Evolutionary conservation across 306 rosid genomes (phyloP).

Genomic region (Cucumis melo): DNA sequence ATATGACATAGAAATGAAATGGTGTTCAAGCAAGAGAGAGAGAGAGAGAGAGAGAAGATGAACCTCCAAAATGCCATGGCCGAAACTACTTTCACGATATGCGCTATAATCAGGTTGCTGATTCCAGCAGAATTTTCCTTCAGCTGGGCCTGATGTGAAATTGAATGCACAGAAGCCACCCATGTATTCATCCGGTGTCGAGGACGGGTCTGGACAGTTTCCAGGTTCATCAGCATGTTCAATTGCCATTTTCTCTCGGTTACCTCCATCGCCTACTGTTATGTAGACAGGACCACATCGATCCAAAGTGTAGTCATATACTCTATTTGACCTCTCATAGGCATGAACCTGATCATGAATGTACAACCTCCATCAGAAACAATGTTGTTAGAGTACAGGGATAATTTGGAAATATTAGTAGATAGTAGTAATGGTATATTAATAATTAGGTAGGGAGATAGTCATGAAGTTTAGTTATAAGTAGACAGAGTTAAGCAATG

Average conservation of each 20-base stretch:
- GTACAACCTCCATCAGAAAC: not conserved
- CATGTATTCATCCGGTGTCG: slow-evolving; percentile 34
- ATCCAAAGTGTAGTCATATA: slow-evolving; percentile 78
- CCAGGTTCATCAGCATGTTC: slow-evolving; percentile 76
- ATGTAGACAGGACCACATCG: slow-evolving; percentile 73
- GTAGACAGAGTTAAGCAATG: too few species aligned
- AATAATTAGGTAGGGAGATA: too few species aligned
- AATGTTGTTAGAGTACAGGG: not conserved
- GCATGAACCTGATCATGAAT: slow-evolving; percentile 62
- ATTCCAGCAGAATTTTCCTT: slow-evolving; percentile 87
- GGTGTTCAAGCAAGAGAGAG: not conserved
- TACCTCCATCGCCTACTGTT: slow-evolving; percentile 81
- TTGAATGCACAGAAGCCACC: slow-evolving; percentile 69
- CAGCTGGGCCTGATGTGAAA: slow-evolving; percentile 78
- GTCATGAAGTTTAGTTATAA: too few species aligned
- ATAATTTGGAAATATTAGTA: too few species aligned
- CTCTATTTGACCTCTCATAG: slow-evolving; percentile 82
- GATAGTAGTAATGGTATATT: too few species aligned
- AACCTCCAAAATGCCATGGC: slow-evolving; percentile 94
- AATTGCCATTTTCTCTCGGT: slow-evolving; percentile 68
- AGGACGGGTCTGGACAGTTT: slow-evolving; percentile 66
- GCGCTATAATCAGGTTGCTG: slow-evolving; percentile 83
- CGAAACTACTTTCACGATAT: slow-evolving; percentile 84
- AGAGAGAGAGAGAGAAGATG: not conserved
- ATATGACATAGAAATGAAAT: not conserved